Evolutionary conservation across 495 filamentous ascomycete genomes (phyloP), one percentile per base, ranked within the genome.

Genomic region (Tuber brumale): DNA sequence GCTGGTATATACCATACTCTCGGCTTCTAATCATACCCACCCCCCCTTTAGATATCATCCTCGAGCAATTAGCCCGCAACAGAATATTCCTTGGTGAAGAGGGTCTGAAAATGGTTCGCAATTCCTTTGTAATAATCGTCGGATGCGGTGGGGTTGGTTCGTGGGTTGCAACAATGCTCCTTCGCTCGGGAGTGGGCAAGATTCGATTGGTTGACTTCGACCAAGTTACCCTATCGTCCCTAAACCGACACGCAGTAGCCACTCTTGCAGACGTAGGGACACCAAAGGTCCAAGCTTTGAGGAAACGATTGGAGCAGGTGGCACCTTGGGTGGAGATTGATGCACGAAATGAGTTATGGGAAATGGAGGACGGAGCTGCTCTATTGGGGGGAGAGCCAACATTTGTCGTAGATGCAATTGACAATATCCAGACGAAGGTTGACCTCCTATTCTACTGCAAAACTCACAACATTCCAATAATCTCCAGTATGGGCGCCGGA

Each of bases 361-460:
- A 88, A 77, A 89, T 89, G 43, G 83, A 86, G 16, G 88, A 85
- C 5, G 93, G 93, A 6, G 88, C 89, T 8, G 81, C 80, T 16
- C 85, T 97, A 73, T 85, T 99, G 71, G 87, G 86, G 12, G 89
- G 88, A 21, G 89, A 88, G 74, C 93, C 93, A 2, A 92, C 94
- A 80, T 99, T 91, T 77, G 90, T 99, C 8, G 89, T 99, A 39
- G 95, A 99, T 85, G 97, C 95, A 21, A 99, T 99, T 77, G 95
- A 99, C 81, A 98, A 99, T 83, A 97, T 98, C 76, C 91, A 95
- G 37, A 97, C 93, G 72, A 99, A 99, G 85, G 95, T 98, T 23
- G 92, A 92, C 73, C 83, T 99, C 73, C 86, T 99, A 73, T 89
- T 92, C 83, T 97, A 97, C 84, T 99, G 95, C 84, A 86, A 93